Evolutionary conservation across 345 rosid genomes (phyloP), one percentile per base, ranked within the genome.

Genomic region (Murraya koenigii): DNA sequence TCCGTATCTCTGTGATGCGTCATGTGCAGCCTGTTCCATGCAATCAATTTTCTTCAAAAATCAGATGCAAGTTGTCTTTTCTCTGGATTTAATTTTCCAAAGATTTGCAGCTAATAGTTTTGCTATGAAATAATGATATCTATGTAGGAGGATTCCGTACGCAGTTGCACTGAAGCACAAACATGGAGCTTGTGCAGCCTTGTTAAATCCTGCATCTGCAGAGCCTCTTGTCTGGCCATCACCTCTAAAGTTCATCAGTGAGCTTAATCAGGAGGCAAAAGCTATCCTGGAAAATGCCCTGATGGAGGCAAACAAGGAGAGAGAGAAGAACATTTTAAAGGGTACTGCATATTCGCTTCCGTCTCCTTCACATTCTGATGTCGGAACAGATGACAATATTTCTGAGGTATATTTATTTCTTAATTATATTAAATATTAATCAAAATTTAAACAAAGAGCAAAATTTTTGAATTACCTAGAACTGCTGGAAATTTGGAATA

Each of bases 161-260:
- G 38, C 78, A 3, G 97, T 97, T 84, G 99, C 99, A 2, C 61
- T 84, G 78, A 97, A 89, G 82, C 85, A 88, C 82, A 93, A 88
- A 78, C 93, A 97, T 54, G 89, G 90, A 83, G 89, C 90, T n/a
- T 94, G 97, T 86, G 97, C 97, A 1, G 97, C 98, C 5, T 82
- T 96, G 80, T 82, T 96, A 54, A 91, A 97, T 75, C 99, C 99
- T 8, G 82, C 96, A 22, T 91, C 99, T 3, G 96, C 98, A 20
- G 99, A 91, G 82, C 99, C 97, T 69, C 92, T 97, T 26, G 97
- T 97, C 49, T 97, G 99, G 99, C 99, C 99, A 36, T 88, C 98
- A 0, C 98, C 99, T 19, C 86, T 97, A 63, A 97, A 97, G 81
- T 97, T 97, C 89, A 94, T 97, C 79, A 89, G 97, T 22, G 99